Evolutionary conservation across 129 eudicot species (phyloP).

Genomic region (Chrysanthemum lavandulifolium): DNA sequence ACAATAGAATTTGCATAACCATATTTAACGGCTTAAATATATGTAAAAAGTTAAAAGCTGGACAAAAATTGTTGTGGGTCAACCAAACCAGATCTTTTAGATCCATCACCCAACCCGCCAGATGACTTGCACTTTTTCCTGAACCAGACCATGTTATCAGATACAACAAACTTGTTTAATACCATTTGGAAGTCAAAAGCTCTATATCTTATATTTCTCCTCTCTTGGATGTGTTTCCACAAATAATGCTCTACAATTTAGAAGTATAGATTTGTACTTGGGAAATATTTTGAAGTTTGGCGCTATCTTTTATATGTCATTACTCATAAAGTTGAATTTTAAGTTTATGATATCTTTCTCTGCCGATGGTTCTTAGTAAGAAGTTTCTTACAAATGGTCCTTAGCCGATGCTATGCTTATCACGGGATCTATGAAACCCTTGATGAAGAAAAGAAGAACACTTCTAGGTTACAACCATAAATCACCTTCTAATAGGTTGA

Average conservation of each 20-base stretch:
- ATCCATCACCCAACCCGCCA: neutral
- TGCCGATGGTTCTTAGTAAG: conserved; percentile 51
- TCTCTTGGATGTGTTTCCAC: neutral
- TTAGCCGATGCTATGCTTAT: conserved; percentile 86
- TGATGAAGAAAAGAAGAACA: conserved; percentile 66
- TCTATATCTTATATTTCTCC: neutral
- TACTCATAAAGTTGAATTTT: neutral
- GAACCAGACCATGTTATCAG: neutral
- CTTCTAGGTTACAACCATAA: conserved; percentile 70
- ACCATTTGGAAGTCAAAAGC: neutral
- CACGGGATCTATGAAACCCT: conserved; percentile 91
- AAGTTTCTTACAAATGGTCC: conserved; percentile 76
- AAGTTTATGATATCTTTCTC: neutral
- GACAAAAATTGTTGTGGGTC: neutral
- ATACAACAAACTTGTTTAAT: neutral
- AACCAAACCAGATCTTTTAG: neutral
- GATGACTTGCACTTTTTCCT: neutral
- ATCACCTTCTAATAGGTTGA: conserved; percentile 94
- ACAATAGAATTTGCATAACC: too few species aligned
- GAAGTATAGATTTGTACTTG: neutral
- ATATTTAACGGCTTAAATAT: neutral
- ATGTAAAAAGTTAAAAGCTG: neutral
- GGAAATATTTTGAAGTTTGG: neutral
- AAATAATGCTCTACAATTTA: neutral
- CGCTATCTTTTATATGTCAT: neutral